phyloP scores from a whole-genome alignment of 1,139 yeast genomes.

The Saccharomyces hybrid region DNA sequence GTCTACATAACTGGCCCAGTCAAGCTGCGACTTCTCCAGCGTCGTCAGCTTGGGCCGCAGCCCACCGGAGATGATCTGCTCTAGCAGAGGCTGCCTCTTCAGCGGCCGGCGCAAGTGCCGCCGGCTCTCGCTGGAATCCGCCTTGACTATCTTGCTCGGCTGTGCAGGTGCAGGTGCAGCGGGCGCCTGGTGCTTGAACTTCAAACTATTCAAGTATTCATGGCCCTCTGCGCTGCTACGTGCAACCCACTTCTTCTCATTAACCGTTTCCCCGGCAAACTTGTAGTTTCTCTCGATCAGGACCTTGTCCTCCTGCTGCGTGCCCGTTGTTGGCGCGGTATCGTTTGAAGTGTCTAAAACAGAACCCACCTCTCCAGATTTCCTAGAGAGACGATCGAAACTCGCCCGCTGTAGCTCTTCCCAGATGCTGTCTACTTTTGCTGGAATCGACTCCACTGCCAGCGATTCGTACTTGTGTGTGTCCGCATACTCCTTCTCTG shows the following conservation, averaged over 20 bases:
- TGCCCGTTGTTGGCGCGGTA: background rate
- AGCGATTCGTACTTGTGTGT: conserved; percentile 25
- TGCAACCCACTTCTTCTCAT: conserved; percentile 72
- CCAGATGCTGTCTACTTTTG: conserved; percentile 45
- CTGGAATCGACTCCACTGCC: conserved; percentile 21
- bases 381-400: conserved; percentile 18
- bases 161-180: background rate
- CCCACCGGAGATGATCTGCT: conserved; percentile 55
- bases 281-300: conserved; percentile 72
- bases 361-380: conserved; percentile 18
- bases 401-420: conserved; percentile 32
- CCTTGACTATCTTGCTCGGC: conserved; percentile 4
- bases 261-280: conserved; percentile 80
- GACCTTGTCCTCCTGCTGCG: conserved; percentile 41
- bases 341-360: conserved; percentile 13
- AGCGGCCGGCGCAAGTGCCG: conserved; percentile 35
- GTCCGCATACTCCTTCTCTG: conserved; percentile 34
- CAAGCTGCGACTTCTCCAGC: conserved; percentile 82
- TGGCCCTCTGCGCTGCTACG: conserved; percentile 78
- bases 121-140: conserved; percentile 9
- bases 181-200: conserved; percentile 29
- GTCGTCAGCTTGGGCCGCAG: conserved; percentile 73
- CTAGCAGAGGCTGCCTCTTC: conserved; percentile 71
- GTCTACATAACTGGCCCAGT: conserved; percentile 95
- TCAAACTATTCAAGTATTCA: conserved; percentile 60